Conservation (phyloP, 2,329 filamentous ascomycete species). For the Curvularia spicifera region DNA sequence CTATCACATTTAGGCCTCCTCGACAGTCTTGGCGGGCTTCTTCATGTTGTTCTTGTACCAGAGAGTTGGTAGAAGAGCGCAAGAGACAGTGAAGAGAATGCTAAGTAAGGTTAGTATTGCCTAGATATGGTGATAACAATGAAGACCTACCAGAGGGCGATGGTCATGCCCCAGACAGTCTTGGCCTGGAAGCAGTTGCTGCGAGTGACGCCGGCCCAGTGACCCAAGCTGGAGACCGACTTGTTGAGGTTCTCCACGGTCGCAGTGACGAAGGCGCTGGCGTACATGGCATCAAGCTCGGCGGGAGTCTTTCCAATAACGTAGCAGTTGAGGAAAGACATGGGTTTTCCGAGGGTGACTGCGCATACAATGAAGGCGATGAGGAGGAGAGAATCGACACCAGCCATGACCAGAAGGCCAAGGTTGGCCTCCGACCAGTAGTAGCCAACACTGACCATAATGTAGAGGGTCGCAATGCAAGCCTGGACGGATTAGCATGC, state of each 20-base stretch:
- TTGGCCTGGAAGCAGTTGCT: constrained; percentile 82
- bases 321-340: constrained; percentile 78
- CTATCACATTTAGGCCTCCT: constrained; percentile 32
- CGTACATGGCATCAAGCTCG: constrained; percentile 54
- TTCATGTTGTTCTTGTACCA: constrained; percentile 56
- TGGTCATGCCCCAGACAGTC: constrained; percentile 83
- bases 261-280: constrained; percentile 61
- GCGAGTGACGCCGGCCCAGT: constrained; percentile 65
- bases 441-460: constrained; percentile 70
- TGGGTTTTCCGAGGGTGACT: constrained; percentile 77
- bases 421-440: constrained; percentile 81
- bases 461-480: constrained; percentile 79
- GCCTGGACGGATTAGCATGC: constrained; percentile 60
- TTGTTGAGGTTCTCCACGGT: constrained; percentile 60
- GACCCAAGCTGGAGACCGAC: constrained; percentile 56
- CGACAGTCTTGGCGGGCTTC: constrained; percentile 50
- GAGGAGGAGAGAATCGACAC: constrained; percentile 71
- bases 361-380: constrained; percentile 80
- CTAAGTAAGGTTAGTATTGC: constrained; percentile 32
- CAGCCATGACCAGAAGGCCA: constrained; percentile 74
- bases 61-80: constrained; percentile 54
- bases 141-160: constrained; percentile 71
- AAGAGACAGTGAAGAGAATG: constrained; percentile 56
- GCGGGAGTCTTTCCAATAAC: constrained; percentile 57
- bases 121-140: fast-evolving